Conservation (phyloP, 495 filamentous ascomycete species). For the Staphylotrichum longicolle region DNA sequence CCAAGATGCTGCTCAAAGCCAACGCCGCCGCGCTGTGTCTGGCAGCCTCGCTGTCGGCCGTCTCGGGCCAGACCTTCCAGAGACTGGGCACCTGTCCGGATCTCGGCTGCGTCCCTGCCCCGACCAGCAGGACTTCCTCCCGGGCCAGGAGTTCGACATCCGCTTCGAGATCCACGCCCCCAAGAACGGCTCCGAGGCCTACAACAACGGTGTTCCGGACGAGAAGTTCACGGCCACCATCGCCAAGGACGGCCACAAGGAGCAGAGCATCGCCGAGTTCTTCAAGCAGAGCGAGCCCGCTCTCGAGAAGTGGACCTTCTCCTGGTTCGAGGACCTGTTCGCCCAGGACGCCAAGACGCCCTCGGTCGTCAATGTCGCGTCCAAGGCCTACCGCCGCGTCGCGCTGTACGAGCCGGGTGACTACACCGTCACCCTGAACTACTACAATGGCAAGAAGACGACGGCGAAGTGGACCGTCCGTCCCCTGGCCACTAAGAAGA, state of each 20-base stretch:
- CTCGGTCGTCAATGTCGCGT: slow-evolving; percentile 66
- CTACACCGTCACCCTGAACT: slow-evolving; percentile 67
- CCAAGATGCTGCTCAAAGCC: slow-evolving; percentile 34
- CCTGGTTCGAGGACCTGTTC: slow-evolving; percentile 72
- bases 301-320: slow-evolving; percentile 69
- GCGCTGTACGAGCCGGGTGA: slow-evolving; percentile 67
- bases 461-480: slow-evolving; percentile 68
- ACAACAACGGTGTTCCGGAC: slow-evolving; percentile 57
- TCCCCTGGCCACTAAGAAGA: slow-evolving; percentile 59
- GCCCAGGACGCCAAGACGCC: slow-evolving; percentile 61
- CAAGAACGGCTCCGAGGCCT: slow-evolving; percentile 69
- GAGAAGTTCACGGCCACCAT: slow-evolving; percentile 68
- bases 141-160: slow-evolving; percentile 73
- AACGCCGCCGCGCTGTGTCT: slow-evolving; percentile 30
- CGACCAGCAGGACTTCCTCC: slow-evolving; percentile 72
- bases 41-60: slow-evolving; percentile 36
- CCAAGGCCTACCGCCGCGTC: slow-evolving; percentile 65
- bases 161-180: slow-evolving; percentile 75
- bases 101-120: slow-evolving; percentile 72
- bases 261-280: slow-evolving; percentile 53
- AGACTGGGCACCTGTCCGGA: slow-evolving; percentile 66
- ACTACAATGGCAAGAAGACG: slow-evolving; percentile 63
- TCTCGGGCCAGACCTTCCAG: slow-evolving; percentile 64
- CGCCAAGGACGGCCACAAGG: slow-evolving; percentile 51
- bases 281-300: slow-evolving; percentile 59